phyloP scores from a whole-genome alignment of 305 asterid genomes.

The Fraxinus paxiana region DNA sequence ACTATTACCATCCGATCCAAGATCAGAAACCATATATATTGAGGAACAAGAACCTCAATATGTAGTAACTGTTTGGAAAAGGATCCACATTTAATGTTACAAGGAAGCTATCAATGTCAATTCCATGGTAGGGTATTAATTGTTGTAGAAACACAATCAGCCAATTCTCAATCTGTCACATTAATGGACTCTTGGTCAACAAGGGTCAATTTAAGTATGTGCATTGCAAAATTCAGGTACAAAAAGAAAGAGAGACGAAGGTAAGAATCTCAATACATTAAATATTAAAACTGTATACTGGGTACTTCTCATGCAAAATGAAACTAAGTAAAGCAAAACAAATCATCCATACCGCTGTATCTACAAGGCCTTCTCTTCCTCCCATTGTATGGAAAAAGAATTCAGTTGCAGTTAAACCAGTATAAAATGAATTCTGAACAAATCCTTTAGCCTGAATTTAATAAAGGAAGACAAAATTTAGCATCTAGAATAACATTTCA shows the following conservation, averaged over 20 bases:
- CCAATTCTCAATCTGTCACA: neutral
- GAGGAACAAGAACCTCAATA: neutral
- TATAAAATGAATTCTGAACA: constrained; percentile 87
- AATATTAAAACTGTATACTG: neutral
- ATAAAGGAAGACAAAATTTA: constrained; percentile 18
- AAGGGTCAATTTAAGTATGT: neutral
- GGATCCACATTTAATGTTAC: neutral
- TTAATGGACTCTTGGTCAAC: neutral
- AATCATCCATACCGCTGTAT: constrained; percentile 79
- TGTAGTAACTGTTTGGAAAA: neutral
- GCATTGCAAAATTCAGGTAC: neutral
- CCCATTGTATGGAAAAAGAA: constrained; percentile 99
- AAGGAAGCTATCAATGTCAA: neutral
- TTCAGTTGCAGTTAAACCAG: constrained; percentile 84
- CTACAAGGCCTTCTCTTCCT: constrained; percentile 98
- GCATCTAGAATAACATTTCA: constrained; percentile 7
- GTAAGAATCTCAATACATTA: neutral
- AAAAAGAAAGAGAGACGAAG: neutral
- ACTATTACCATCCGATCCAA: neutral
- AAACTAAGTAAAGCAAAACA: constrained; percentile 2
- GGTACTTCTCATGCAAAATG: neutral
- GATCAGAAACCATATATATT: neutral
- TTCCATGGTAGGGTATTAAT: neutral
- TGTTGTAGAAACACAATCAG: neutral
- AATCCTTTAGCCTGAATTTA: constrained; percentile 86